Conservation (phyloP, 306 rosid species). For the Vigna radiata region DNA sequence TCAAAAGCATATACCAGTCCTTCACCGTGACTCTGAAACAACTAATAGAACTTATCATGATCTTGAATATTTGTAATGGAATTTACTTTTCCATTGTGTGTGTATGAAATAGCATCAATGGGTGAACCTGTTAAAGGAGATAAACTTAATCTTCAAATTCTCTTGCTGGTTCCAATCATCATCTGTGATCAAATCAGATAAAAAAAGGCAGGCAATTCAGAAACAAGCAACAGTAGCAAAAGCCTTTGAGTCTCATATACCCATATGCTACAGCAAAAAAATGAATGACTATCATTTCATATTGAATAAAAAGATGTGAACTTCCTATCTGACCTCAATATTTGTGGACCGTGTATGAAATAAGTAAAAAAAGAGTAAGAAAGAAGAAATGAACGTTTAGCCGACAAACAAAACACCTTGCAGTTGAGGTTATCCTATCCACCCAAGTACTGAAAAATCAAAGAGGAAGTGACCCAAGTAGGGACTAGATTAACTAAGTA, state of each 20-base stretch:
- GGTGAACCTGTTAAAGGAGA: conserved; percentile 44
- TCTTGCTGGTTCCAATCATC: conserved; percentile 24
- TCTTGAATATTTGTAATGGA: not conserved
- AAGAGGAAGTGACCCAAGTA: conserved; percentile 22
- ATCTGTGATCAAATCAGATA: conserved; percentile 1
- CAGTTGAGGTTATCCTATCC: conserved; percentile 37
- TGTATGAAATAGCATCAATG: conserved; percentile 26
- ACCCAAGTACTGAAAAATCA: conserved; percentile 34
- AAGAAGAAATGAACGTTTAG: conserved; percentile 48
- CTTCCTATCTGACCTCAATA: conserved; percentile 32
- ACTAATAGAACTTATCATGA: conserved; percentile 1
- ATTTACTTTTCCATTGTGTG: conserved; percentile 20
- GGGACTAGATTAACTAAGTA: conserved; percentile 29
- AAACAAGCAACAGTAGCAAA: conserved; percentile 29
- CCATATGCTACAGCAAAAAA: conserved; percentile 29
- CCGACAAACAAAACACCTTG: conserved; percentile 57
- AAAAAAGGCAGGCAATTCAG: conserved; percentile 38
- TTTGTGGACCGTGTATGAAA: not conserved
- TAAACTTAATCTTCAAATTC: conserved; percentile 38
- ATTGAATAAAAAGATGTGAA: conserved; percentile 24
- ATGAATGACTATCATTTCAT: conserved; percentile 33
- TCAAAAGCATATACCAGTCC: conserved; percentile 9
- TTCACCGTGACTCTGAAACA: conserved; percentile 29
- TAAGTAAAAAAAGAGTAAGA: conserved; percentile 37
- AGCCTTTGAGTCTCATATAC: conserved; percentile 30